A percentile compares a stretch with the other conserved stretches of the same genome.
phyloP scores from a whole-genome alignment of 768 basidiomycete species.

The Ramaria sp. region DNA sequence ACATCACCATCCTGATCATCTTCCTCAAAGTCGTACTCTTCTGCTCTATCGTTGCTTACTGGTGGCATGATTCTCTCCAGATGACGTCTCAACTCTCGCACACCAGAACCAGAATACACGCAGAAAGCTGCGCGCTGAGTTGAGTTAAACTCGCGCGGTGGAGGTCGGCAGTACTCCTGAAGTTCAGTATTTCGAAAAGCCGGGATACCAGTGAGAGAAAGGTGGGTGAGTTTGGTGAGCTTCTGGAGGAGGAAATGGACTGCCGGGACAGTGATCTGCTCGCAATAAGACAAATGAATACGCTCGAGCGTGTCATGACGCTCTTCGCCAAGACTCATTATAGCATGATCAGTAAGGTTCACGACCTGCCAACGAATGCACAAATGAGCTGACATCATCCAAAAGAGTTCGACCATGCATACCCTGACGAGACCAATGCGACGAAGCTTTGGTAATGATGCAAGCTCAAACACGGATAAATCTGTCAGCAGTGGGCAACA shows the following conservation, averaged over 20 bases:
- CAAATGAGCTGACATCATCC: not conserved
- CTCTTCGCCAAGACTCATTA: constrained; percentile 70
- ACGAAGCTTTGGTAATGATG: constrained; percentile 78
- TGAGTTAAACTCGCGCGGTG: constrained; percentile 83
- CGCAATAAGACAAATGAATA: constrained; percentile 95
- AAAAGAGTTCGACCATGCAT: not conserved
- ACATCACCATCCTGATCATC: constrained; percentile 52
- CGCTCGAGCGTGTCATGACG: constrained; percentile 83
- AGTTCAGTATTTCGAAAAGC: constrained; percentile 79
- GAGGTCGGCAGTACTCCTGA: constrained; percentile 81
- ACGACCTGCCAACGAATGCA: constrained; percentile 32
- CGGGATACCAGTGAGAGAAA: constrained; percentile 94
- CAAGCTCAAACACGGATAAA: constrained; percentile 86
- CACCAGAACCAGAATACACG: constrained; percentile 91
- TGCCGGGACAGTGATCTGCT: constrained; percentile 86
- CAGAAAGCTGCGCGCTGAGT: constrained; percentile 88
- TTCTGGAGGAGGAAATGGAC: constrained; percentile 84
- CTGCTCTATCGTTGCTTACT: constrained; percentile 59
- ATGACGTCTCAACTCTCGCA: constrained; percentile 69
- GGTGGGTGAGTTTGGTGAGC: constrained; percentile 84
- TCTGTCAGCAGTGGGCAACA: constrained; percentile 90
- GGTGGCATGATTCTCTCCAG: constrained; percentile 27
- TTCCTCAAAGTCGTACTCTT: constrained; percentile 24
- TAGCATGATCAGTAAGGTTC: constrained; percentile 89
- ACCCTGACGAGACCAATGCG: constrained; percentile 85